phyloP scores from a whole-genome alignment of 441 rosid species.

The Jatropha multifida region DNA sequence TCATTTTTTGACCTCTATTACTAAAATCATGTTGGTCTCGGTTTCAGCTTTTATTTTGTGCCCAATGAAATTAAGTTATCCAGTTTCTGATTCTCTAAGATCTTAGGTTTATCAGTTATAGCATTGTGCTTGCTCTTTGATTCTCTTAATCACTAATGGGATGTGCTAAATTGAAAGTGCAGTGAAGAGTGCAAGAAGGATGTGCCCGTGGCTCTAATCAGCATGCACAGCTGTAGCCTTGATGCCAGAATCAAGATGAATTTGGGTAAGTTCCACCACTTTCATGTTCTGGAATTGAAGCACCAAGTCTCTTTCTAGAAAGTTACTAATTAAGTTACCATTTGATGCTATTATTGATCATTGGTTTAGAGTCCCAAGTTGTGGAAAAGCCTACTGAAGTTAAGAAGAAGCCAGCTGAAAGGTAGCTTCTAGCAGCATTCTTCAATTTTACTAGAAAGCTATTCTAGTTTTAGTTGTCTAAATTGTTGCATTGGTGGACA shows the following conservation, averaged over 20 bases:
- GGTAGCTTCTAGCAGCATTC: slow-evolving; percentile 25
- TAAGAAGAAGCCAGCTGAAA: slow-evolving; percentile 68
- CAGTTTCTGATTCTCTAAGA: too few species aligned
- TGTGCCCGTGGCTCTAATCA: slow-evolving; percentile 76
- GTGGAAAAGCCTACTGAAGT: slow-evolving; percentile 62
- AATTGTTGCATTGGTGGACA: background rate
- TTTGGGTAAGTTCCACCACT: slow-evolving; percentile 40
- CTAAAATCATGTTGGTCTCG: too few species aligned
- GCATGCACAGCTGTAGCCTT: slow-evolving; percentile 78
- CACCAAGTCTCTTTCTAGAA: background rate
- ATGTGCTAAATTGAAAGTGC: slow-evolving; percentile 9
- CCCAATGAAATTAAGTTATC: too few species aligned
- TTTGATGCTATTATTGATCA: background rate
- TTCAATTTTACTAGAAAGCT: background rate
- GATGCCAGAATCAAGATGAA: slow-evolving; percentile 85
- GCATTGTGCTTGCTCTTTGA: background rate
- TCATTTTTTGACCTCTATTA: too few species aligned
- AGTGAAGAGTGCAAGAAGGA: slow-evolving; percentile 77
- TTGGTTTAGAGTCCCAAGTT: slow-evolving; percentile 65
- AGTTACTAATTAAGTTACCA: background rate
- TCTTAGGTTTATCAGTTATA: too few species aligned
- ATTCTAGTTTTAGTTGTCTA: background rate
- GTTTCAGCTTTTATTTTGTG: too few species aligned
- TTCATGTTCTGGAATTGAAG: background rate
- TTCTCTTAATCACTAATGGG: background rate